Percentiles rank a stretch among this genome's conserved stretches.
phyloP scores from a whole-genome alignment of 768 basidiomycete species.

The Melanogaster broomeanus region DNA sequence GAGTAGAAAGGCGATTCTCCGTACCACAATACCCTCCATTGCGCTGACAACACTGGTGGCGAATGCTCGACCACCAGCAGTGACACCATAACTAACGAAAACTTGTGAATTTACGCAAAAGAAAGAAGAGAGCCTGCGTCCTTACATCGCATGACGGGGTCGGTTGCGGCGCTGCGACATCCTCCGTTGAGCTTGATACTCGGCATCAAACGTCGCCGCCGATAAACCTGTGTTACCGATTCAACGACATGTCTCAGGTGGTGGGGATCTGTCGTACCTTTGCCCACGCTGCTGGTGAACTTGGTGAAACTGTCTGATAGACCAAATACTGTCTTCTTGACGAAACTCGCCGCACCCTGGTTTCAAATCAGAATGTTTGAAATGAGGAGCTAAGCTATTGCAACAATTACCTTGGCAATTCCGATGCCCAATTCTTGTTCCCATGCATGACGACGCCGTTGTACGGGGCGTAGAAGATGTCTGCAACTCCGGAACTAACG shows the following conservation, averaged over 20 bases:
- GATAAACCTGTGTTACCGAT: constrained; percentile 68
- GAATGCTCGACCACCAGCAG: constrained; percentile 92
- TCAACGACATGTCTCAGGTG: not conserved
- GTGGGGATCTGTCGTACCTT: constrained; percentile 52
- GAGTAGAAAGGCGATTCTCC: constrained; percentile 20
- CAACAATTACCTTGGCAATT: constrained; percentile 74
- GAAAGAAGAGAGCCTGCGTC: not conserved
- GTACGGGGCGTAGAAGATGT: constrained; percentile 99
- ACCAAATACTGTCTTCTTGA: constrained; percentile 98
- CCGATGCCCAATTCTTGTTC: constrained; percentile 91
- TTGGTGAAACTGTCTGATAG: constrained; percentile 96
- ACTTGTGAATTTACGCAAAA: not conserved
- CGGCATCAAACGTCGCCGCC: constrained; percentile 94
- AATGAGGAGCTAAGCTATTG: not conserved
- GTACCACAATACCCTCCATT: constrained; percentile 90
- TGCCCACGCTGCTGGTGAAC: constrained; percentile 95
- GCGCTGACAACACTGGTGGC: constrained; percentile 94
- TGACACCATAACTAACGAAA: constrained; percentile 79
- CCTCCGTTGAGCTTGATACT: constrained; percentile 88
- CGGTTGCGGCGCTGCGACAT: constrained; percentile 91
- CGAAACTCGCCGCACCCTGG: constrained; percentile 96
- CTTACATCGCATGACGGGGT: constrained; percentile 93
- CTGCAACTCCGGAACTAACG: constrained; percentile 95
- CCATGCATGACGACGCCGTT: constrained; percentile 96
- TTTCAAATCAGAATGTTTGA: constrained; percentile 12